Conservation (phyloP, 202 grass and related monocot species). For the Eragrostis tef region DNA sequence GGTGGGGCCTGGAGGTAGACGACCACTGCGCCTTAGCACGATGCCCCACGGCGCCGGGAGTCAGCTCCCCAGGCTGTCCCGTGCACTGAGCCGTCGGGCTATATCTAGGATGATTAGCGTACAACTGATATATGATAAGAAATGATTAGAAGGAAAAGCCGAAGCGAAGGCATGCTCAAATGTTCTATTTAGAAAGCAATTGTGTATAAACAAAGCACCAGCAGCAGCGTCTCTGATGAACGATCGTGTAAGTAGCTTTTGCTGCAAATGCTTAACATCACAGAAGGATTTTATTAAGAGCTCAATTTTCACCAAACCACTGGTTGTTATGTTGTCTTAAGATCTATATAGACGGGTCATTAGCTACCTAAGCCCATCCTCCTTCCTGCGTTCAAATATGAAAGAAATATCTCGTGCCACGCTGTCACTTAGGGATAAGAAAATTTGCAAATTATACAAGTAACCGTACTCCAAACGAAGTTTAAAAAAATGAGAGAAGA, state of each 20-base stretch:
- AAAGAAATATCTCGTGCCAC: not conserved
- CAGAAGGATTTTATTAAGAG: not conserved
- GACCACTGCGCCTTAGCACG: conserved; percentile 64
- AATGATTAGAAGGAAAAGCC: not conserved
- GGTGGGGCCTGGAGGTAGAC: conserved; percentile 74
- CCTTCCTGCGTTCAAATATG: not conserved
- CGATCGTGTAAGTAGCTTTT: not conserved
- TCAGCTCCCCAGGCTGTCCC: conserved; percentile 46
- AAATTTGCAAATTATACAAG: not conserved
- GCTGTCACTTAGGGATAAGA: not conserved
- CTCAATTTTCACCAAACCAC: not conserved
- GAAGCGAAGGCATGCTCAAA: not conserved
- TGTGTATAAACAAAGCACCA: conserved; percentile 5
- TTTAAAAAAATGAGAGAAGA: not conserved
- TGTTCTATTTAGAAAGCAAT: conserved; percentile 1
- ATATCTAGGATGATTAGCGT: not conserved
- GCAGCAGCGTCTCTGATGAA: not conserved
- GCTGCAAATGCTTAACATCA: not conserved
- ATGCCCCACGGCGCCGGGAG: conserved; percentile 65
- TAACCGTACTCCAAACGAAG: not conserved
- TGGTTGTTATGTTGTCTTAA: not conserved
- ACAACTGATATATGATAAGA: not conserved
- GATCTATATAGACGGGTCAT: not conserved
- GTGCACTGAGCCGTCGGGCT: not conserved
- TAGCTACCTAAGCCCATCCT: not conserved